Conservation (phyloP, 2,329 filamentous ascomycete genomes). For the Apiospora rasikravindrae region DNA sequence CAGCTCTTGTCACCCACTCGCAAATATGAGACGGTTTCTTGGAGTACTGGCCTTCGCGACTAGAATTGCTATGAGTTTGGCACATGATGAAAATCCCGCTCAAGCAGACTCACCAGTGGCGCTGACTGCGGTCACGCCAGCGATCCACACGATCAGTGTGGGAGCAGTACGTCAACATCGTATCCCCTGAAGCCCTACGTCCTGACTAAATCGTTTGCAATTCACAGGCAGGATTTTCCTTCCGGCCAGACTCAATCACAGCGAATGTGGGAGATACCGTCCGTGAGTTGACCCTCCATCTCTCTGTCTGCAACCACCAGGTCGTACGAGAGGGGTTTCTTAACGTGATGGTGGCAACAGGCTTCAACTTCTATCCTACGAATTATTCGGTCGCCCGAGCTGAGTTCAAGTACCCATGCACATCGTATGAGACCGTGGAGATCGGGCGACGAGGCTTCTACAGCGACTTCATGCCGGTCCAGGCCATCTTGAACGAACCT, state of each 20-base stretch:
- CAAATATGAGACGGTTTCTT: not conserved
- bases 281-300: not conserved
- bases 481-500: constrained; percentile 1
- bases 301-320: not conserved
- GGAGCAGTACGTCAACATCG: constrained; percentile 7
- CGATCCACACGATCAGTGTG: constrained; percentile 1
- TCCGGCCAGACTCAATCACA: not conserved
- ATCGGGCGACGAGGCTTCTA: not conserved
- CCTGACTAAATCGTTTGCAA: not conserved
- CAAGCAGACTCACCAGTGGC: not conserved
- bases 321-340: not conserved
- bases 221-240: not conserved
- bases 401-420: constrained; percentile 5
- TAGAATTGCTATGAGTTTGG: not conserved
- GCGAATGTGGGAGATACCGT: constrained; percentile 12
- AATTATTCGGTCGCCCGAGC: constrained; percentile 4
- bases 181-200: not conserved
- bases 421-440: constrained; percentile 4
- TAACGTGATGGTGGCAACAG: not conserved
- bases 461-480: not conserved
- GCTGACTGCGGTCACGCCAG: not conserved
- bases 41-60: not conserved
- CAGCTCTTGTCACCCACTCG: not conserved
- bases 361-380: constrained; percentile 11
- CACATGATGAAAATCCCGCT: not conserved